Conservation (phyloP, 768 basidiomycete genomes). For the Russula abietina region DNA sequence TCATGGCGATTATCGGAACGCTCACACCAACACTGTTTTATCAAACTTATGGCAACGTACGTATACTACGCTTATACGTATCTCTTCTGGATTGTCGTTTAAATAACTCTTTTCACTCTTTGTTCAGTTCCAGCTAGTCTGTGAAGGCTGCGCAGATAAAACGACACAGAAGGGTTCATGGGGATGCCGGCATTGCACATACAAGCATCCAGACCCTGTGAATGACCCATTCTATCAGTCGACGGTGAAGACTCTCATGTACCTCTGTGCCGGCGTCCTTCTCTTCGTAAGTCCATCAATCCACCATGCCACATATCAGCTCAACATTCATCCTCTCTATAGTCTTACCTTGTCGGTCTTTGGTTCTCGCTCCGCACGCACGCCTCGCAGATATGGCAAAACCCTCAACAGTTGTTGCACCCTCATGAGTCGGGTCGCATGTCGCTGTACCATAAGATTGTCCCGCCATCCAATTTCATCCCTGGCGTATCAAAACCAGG, state of each 20-base stretch:
- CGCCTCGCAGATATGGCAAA: conserved; percentile 98
- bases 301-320: conserved; percentile 1
- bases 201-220: conserved; percentile 89
- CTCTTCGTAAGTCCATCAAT: conserved; percentile 61
- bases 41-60: conserved; percentile 93
- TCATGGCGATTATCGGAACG: conserved; percentile 98
- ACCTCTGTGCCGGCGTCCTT: conserved; percentile 86
- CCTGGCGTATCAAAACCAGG: conserved; percentile 27
- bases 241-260: conserved; percentile 93
- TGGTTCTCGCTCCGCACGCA: conserved; percentile 99
- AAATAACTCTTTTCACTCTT: conserved; percentile 5
- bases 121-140: conserved; percentile 76
- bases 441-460: conserved; percentile 58
- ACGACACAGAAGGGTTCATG: conserved; percentile 44
- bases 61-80: conserved; percentile 31
- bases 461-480: conserved; percentile 34
- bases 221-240: conserved; percentile 95
- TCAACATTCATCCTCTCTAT: conserved; percentile 14
- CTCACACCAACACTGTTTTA: conserved; percentile 95
- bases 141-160: conserved; percentile 64
- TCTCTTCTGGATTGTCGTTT: conserved; percentile 10
- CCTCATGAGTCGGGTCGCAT: conserved; percentile 42
- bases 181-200: conserved; percentile 90
- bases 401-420: conserved; percentile 79
- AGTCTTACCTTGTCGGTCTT: conserved; percentile 95